Base-by-base conservation (phyloP, 306 rosid genomes). In the Prunus dulcis region DNA sequence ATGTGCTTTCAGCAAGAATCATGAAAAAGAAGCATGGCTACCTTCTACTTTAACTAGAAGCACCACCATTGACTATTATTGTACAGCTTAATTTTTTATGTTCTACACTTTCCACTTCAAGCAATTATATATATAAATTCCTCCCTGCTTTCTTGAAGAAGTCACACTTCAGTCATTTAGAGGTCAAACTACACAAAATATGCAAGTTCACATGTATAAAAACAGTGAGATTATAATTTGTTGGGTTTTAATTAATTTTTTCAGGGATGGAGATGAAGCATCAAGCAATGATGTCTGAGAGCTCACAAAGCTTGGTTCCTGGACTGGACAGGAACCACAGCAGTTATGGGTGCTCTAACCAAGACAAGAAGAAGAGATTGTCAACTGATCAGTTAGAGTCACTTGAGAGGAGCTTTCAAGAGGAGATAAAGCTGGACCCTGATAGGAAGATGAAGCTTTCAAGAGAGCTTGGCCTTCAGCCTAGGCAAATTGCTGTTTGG, bases 401-500 rank as follows among this genome's bases (percentile, higher is more conserved):
- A 11, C 76, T 95, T 57, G 97, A 95, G 86, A 92, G 86, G 67
- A 90, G 93, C 72, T 95, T 95, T 67, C 93, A 84, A 64, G 91
- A 92, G 75, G 99, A 95, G 85, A 91, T 86, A 53, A 95, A 95
- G 83, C 77, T 95, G 20, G 99, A 95, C 65, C 99, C 96, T 6
- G 92, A 90, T 4, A 88, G 97, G 72, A 95, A 95, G 80, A 86
- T 88, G 89, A 91, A 92, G 91, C 97, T 95, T 2, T 90, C 99
- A 1, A 84, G 72, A 69, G 97, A 95, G 53, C 84, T 95, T n/a
- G 97, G 97, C 12, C 91, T 95, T 1, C 99, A 92, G 70, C 97
- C 99, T 52, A 91, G 97, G 12, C 97, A 95, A 57, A 90, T 95
- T 2, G 96, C 99, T 12, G 91, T 95, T 14, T 95, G 99, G 99